Conservation (phyloP, 345 rosid genomes). For the Arabis alpina region DNA sequence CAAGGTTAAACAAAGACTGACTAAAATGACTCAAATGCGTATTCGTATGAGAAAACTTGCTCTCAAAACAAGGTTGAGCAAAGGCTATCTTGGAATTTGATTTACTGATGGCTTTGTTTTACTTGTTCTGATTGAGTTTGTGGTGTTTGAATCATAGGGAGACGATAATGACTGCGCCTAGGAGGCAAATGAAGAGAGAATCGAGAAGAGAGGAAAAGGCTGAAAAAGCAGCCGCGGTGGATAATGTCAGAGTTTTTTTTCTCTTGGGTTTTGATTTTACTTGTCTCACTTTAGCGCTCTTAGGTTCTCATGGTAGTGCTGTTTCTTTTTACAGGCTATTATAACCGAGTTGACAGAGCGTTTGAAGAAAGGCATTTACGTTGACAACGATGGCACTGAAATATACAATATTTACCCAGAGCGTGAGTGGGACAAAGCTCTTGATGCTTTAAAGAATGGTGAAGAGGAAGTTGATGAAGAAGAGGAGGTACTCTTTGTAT, state of each 20-base stretch:
- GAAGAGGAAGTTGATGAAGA: conserved; percentile 42
- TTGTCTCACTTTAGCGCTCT: conserved; percentile 1
- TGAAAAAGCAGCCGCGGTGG: no score
- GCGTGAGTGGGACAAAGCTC: conserved; percentile 26
- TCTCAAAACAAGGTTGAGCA: conserved; percentile 68
- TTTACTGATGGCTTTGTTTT: background rate
- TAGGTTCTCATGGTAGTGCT: conserved; percentile 5
- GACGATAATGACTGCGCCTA: conserved; percentile 68
- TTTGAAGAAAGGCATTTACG: conserved; percentile 59
- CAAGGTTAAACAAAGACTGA: conserved; percentile 87
- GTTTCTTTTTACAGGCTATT: conserved; percentile 59
- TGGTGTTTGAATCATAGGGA: conserved; percentile 52
- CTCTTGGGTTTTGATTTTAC: background rate
- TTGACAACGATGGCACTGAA: no score
- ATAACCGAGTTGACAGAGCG: conserved; percentile 87
- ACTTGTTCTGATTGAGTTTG: background rate
- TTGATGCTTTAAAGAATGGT: conserved; percentile 49
- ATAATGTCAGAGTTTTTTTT: no score
- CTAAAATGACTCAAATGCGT: conserved; percentile 99
- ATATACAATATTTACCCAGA: no score
- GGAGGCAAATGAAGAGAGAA: conserved; percentile 70
- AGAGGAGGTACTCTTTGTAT: conserved; percentile 56
- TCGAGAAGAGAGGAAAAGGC: conserved; percentile 89
- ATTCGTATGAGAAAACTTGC: conserved; percentile 95
- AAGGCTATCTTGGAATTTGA: background rate